Conservation (phyloP, 495 filamentous ascomycete genomes). For the Penicillium diatomitis region DNA sequence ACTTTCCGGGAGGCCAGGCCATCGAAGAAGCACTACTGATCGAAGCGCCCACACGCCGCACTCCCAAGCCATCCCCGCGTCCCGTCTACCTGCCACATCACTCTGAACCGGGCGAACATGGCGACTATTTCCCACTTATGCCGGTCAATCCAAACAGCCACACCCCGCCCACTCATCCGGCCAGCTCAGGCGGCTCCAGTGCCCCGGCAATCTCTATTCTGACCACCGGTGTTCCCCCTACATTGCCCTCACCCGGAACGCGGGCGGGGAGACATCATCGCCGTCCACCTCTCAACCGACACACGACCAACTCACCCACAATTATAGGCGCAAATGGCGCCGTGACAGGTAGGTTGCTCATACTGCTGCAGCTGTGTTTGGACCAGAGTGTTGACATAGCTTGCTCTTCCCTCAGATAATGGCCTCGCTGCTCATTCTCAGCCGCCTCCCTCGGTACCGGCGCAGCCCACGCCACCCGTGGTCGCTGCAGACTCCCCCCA, state of each 20-base stretch:
- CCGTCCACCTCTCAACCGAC: conserved; percentile 44
- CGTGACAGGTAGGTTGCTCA: conserved; percentile 20
- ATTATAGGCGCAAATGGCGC: conserved; percentile 33
- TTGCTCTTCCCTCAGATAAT: conserved; percentile 14
- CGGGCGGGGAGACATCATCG: conserved; percentile 37
- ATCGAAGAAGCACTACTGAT: conserved; percentile 90
- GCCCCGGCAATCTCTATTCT: conserved; percentile 65
- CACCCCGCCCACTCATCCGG: conserved; percentile 32
- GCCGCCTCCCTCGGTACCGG: conserved; percentile 10
- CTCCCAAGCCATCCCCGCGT: conserved; percentile 74
- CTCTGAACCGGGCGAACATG: conserved; percentile 62
- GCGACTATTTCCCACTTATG: conserved; percentile 88
- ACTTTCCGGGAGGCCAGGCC: conserved; percentile 80
- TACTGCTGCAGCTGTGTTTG: no score
- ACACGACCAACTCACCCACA: conserved; percentile 78
- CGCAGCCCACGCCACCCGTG: conserved; percentile 31
- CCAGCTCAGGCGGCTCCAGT: conserved; percentile 20
- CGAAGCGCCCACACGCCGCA: conserved; percentile 72
- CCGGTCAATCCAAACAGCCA: conserved; percentile 38
- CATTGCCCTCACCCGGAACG: conserved; percentile 75
- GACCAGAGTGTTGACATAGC: no score
- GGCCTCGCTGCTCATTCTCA: conserved; percentile 16
- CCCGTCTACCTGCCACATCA: conserved; percentile 45
- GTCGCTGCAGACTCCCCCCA: conserved; percentile 30
- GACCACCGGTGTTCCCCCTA: conserved; percentile 67